Base-by-base conservation (phyloP, 441 rosid genomes). In the Daphne laureola region DNA sequence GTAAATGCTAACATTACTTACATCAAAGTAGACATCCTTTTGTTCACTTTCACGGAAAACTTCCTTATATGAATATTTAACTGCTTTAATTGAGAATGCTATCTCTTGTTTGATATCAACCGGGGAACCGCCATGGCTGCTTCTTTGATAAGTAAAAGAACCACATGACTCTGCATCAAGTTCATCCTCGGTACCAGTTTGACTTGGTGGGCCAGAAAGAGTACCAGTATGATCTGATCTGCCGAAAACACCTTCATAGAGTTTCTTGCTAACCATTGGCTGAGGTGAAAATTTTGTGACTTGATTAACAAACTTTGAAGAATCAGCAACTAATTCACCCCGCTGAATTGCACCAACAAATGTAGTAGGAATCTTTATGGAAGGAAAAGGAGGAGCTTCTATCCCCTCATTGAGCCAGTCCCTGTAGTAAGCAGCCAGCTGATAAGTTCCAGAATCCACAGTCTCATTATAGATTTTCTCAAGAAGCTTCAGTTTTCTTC, bases 371-470 rank as follows among this genome's bases (percentile, higher is more conserved):
- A 81, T 52, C 53, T 23, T 61, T 57, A 84, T 62, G 0, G 72
- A 67, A 63, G 91, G 91, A 55, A 77, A 36, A 4, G 78, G 42
- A 25, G 87, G 83, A 65, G 65, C 72, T 67, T 78, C 85, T 43
- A 73, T 40, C 8, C 82, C 82, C 47, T 72, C 87, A 3, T 75
- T 66, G 40, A 84, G 81, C 91, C 91, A 81, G 49, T 77, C 81
- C 78, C 66, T 78, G 80, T 81, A 84, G 73, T 84, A 84, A 56
- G 54, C 68, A 55, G 87, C 83, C 57, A 80, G 65, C 55, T 77
- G 83, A 45, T 51, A 65, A 52, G 92, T 84, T 18, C 81, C 77
- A 2, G 80, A 77, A 68, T 84, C 82, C 62, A 84, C 58, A 57
- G 62, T 72, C 66, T 79, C 82, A 63, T 75, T 68, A 31, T 75